Conservation (phyloP, 495 filamentous ascomycete species). For the Astrothelium subdiscretum region DNA sequence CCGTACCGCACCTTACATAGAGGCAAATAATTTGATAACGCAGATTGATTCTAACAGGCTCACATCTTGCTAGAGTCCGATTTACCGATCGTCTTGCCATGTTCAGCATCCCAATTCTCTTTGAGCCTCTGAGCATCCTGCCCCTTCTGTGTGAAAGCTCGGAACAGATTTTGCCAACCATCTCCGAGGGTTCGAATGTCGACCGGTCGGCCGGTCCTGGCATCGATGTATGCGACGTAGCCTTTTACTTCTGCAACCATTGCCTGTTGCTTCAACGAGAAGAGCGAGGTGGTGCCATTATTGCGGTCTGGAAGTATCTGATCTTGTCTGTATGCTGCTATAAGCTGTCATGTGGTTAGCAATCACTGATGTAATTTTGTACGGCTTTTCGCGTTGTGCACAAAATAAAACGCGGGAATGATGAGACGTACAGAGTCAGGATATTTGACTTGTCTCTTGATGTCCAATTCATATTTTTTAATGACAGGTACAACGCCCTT, state of each 20-base stretch:
- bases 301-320: slow-evolving; percentile 23
- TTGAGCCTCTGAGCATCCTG: slow-evolving; percentile 14
- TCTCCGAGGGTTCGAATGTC: slow-evolving; percentile 23
- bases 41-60: not conserved
- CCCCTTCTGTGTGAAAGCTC: slow-evolving; percentile 17
- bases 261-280: slow-evolving; percentile 26
- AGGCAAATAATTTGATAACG: not conserved
- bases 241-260: slow-evolving; percentile 25
- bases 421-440: slow-evolving; percentile 24
- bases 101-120: slow-evolving; percentile 17
- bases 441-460: slow-evolving; percentile 23
- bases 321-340: slow-evolving; percentile 22
- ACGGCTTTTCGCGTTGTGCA: not conserved
- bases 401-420: not conserved
- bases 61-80: not conserved
- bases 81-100: not conserved
- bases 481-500: slow-evolving; percentile 19
- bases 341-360: slow-evolving; percentile 16
- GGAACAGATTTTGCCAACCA: slow-evolving; percentile 18
- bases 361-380: not conserved
- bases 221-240: slow-evolving; percentile 19
- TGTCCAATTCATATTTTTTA: slow-evolving; percentile 13
- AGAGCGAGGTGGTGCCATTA: slow-evolving; percentile 18
- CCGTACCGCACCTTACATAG: not conserved
- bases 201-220: slow-evolving; percentile 17